These are phyloP conservation scores for Dunaliella sp. DNA, from an alignment of 139 green algal genomes.

Conservation along the genomic window DNA sequence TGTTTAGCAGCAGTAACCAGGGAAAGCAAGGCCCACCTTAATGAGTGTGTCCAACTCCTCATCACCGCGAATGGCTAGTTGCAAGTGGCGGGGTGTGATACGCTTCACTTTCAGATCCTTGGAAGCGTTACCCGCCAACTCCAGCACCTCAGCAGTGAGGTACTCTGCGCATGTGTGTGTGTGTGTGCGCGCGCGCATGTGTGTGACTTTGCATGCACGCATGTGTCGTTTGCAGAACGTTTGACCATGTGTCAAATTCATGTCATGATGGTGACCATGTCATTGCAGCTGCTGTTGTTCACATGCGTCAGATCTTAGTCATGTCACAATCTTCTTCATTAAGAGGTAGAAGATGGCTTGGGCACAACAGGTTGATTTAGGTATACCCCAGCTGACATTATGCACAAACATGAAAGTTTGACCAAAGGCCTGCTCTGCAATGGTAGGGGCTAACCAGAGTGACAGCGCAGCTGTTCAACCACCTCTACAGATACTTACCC, in stretches of 20 bases:
- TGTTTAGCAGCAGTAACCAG: too few relatives aligned
- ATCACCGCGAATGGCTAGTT: slow-evolving; percentile 98
- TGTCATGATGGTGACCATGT: not conserved
- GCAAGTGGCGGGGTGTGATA: slow-evolving; percentile 98
- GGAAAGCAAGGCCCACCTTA: slow-evolving; percentile 75
- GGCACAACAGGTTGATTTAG: not conserved
- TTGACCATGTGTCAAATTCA: not conserved
- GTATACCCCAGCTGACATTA: too few relatives aligned
- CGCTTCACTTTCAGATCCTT: slow-evolving; percentile 99
- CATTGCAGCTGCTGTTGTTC: too few relatives aligned
- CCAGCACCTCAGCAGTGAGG: slow-evolving; percentile 95
- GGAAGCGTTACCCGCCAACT: slow-evolving; percentile 98
- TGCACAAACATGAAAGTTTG: too few relatives aligned
- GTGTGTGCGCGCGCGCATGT: not conserved
- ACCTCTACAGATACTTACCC: slow-evolving; percentile 68
- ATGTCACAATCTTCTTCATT: too few relatives aligned
- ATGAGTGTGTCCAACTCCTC: slow-evolving; percentile 99
- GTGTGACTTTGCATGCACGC: too few relatives aligned
- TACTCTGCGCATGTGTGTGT: slow-evolving; percentile 66
- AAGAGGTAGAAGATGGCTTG: too few relatives aligned
- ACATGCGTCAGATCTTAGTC: too few relatives aligned
- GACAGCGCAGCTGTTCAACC: too few relatives aligned
- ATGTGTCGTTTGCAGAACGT: not conserved
- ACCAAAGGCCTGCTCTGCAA: too few relatives aligned
- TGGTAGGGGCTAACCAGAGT: too few relatives aligned